Base-by-base conservation (phyloP, 2,329 filamentous ascomycete species). In the Colletotrichum sp. region DNA sequence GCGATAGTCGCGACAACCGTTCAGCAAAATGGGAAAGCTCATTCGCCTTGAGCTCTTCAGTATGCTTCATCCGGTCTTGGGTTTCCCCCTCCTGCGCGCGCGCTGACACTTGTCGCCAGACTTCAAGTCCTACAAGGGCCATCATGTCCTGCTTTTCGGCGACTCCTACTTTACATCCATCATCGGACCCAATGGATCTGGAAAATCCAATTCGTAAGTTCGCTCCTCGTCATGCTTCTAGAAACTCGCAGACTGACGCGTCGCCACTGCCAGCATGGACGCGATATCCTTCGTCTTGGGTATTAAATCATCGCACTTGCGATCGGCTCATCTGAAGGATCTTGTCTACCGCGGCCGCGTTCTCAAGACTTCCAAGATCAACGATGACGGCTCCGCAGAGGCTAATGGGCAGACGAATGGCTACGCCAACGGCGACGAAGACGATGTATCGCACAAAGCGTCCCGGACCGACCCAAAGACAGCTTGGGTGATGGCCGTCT, bases 81-180 rank as follows among this genome's bases (percentile, higher is more conserved):
- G 12, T 21, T 12, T 38, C 16, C 67, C 12, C 34, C 13, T 55
- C 13, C 15, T 15, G 6, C n/a, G 21, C n/a, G 27, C 59, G 57
- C 57, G 43, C 72, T 76, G 31, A 75, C 68, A 33, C 15, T 59
- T n/a, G 21, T 13, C 43, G 21, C 6, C 21, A 97, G 94, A 99
- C 87, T 99, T 99, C 92, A 99, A 99, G 87, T 98, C 97, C 79
- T 99, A 99, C 88, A 98, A 98, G 84, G 97, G 96, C 72, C 96
- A 98, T 80, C 97, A 99, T 86, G 93, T 91, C 74, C 91, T 99
- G 58, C 91, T 98, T 67, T 98, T 99, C 80, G 96, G 96, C 81
- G 96, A 99, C 86, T 97, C 96, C 3, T 98, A 98, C 85, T 99
- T 99, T 84, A 99, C 97, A 64, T 99, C 97, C 55, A 98, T 99